A percentile compares a stretch with the other conserved stretches of the same genome.
Evolutionary conservation across 257 asterid species (phyloP).

Genomic region (Forsythia viridissima): DNA sequence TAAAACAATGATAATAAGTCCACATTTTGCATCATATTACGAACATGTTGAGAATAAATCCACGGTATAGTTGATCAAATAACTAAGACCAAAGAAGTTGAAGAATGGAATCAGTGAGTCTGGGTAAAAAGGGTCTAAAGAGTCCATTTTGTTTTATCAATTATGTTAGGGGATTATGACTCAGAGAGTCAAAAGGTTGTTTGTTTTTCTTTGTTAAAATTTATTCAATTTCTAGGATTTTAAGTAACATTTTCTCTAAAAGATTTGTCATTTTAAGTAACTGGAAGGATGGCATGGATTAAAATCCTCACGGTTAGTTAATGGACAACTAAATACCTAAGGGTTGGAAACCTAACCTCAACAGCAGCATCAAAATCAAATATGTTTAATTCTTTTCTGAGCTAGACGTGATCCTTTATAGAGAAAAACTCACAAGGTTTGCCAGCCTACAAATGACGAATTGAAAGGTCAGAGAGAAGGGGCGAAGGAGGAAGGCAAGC

Average conservation of each 20-base stretch:
- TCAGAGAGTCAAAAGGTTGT: no score
- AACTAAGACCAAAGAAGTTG: background rate
- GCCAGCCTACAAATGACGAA: conserved; percentile 54
- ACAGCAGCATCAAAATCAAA: conserved; percentile 96
- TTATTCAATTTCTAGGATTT: no score
- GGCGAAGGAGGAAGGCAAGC: background rate
- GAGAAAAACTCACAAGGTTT: conserved; percentile 75
- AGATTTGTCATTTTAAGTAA: no score
- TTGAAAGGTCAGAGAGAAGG: background rate
- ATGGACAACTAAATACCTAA: conserved; percentile 27
- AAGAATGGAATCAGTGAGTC: background rate
- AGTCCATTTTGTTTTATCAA: no score
- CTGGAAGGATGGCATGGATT: background rate
- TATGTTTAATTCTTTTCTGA: conserved; percentile 82
- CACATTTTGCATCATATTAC: background rate
- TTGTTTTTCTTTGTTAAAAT: no score
- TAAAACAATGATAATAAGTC: background rate
- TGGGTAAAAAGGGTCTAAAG: no score
- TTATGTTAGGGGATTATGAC: background rate
- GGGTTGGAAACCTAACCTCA: conserved; percentile 63
- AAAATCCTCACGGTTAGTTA: background rate
- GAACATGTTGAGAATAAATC: background rate
- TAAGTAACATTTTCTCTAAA: no score
- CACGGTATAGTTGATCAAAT: background rate
- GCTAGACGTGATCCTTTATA: conserved; percentile 85